Base-by-base conservation (phyloP, 495 filamentous ascomycete species). In the Astrothelium subdiscretum region DNA sequence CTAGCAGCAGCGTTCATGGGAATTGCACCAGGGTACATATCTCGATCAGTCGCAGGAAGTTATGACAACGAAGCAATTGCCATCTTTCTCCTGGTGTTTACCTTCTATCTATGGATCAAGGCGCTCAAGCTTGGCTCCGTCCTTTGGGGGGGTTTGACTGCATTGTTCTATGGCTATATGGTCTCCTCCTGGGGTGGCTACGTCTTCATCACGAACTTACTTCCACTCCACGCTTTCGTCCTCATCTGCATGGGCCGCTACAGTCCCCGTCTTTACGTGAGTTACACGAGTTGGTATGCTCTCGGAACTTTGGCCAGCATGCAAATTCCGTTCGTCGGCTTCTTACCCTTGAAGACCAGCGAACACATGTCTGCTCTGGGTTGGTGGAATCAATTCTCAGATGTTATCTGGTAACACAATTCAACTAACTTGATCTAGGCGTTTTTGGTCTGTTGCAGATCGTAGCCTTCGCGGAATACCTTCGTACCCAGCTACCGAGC, bases 61-160 rank as follows among this genome's bases (percentile, higher is more conserved):
- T 99, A 99, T 77, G 95, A 99, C 76, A 99, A 99, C 77, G 95
- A 99, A 78, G 95, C 95, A 48, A 99, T 99, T 79, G 92, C 95
- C 58, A 99, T 99, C 68, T 97, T 97, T 79, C 77, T 99, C 62
- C 82, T 99, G 35, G 95, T 99, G 57, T 97, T 96, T 75, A 99
- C 95, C 73, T 99, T 97, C 80, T 97, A 85, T 76, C 83, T 97
- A 57, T 99, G 95, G 95, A 96, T 99, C 77, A 97, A 97, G 79
- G 88, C 94, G 1, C 80, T 99, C 65, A 99, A 97, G 79, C 84
- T 88, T 65, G 95, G 95, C 31, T 97, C 92, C 20, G 87, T 91
- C 61, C 88, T 96, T 74, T 99, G 92, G 92, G 94, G 90, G 59
- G 92, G 89, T 18, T 79, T 97, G 64, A 92, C 92, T 64, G 95